phyloP scores from a whole-genome alignment of 441 rosid species.

The Gossypium schwendimanii region DNA sequence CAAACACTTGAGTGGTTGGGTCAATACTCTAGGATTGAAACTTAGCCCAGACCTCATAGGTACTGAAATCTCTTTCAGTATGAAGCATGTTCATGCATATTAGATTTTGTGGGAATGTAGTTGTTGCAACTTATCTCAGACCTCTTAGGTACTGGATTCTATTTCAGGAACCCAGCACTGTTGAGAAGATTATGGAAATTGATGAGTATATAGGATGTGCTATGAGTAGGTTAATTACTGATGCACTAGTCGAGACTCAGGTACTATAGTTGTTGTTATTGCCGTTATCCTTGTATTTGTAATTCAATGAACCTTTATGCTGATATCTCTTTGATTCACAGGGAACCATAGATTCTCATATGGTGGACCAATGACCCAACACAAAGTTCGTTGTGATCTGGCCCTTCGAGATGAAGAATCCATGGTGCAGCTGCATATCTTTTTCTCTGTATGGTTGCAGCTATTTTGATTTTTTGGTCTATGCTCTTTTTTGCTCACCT shows the following conservation, averaged over 20 bases:
- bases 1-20: no score
- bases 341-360: conserved; percentile 95
- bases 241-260: conserved; percentile 96
- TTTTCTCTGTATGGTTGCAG: not conserved
- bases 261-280: conserved; percentile 25
- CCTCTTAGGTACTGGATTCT: not conserved
- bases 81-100: not conserved
- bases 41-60: no score
- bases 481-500: not conserved
- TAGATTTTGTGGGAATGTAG: not conserved
- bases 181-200: conserved; percentile 97
- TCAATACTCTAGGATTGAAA: no score
- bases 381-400: conserved; percentile 84
- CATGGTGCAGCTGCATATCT: conserved; percentile 49
- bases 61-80: not conserved
- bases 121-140: not conserved
- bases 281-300: not conserved
- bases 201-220: conserved; percentile 97
- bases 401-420: conserved; percentile 95
- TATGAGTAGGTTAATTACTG: conserved; percentile 95
- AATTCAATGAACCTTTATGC: not conserved
- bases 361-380: conserved; percentile 97
- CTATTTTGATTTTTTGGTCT: not conserved
- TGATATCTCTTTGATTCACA: not conserved
- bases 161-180: conserved; percentile 89